Conservation (phyloP, 2,329 filamentous ascomycete species). For the Nannizziopsis barbatae region DNA sequence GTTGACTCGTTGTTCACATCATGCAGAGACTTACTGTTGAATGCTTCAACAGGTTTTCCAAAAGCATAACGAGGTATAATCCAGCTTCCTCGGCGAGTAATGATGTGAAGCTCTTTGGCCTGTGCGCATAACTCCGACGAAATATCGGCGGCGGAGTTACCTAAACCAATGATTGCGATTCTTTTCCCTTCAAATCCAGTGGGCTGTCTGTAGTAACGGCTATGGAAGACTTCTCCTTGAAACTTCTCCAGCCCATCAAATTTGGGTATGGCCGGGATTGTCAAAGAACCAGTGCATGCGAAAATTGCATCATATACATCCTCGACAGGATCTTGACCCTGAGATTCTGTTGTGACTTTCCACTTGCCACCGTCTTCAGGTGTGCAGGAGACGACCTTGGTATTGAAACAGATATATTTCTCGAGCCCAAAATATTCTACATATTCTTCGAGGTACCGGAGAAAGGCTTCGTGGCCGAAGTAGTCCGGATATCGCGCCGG, state of each 20-base stretch:
- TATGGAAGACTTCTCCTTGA: conserved; percentile 29
- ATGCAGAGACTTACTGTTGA: conserved; percentile 25
- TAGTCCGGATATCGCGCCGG: conserved; percentile 30
- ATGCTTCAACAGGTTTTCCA: conserved; percentile 29
- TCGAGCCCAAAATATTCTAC: conserved; percentile 28
- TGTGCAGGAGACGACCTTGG: conserved; percentile 25
- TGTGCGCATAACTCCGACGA: conserved; percentile 29
- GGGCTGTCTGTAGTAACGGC: conserved; percentile 29
- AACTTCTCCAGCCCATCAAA: conserved; percentile 26
- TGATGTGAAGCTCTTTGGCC: conserved; percentile 28
- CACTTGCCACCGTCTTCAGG: conserved; percentile 22
- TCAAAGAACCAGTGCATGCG: conserved; percentile 26
- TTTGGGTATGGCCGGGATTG: conserved; percentile 25
- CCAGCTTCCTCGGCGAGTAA: conserved; percentile 32
- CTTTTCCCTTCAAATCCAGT: conserved; percentile 28
- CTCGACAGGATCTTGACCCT: conserved; percentile 15
- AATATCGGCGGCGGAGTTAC: conserved; percentile 33
- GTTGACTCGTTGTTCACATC: conserved; percentile 15
- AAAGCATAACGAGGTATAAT: conserved; percentile 31
- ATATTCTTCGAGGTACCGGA: conserved; percentile 30
- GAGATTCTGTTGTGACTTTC: conserved; percentile 21
- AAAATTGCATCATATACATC: conserved; percentile 29
- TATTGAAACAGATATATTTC: conserved; percentile 27
- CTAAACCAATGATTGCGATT: conserved; percentile 30
- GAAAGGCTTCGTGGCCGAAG: conserved; percentile 27